phyloP scores from a whole-genome alignment of 169 alveolate species.

The Eimeria sp. region DNA sequence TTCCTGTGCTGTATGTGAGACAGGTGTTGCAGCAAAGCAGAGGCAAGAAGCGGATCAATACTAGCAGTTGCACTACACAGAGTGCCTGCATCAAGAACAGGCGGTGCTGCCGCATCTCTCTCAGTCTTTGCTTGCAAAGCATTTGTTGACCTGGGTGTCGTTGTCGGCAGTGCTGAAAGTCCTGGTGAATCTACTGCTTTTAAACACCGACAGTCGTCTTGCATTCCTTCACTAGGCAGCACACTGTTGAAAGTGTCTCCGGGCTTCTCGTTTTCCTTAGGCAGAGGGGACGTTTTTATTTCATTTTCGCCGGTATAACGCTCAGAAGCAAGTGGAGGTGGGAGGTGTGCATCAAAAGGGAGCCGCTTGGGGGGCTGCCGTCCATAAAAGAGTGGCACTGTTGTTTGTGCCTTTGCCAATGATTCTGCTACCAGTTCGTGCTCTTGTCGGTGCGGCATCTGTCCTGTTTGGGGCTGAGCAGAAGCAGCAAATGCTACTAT shows the following conservation, averaged over 20 bases:
- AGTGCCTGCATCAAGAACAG: neutral
- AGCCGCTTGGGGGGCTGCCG: slow-evolving; percentile 11
- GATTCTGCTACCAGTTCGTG: neutral
- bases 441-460: neutral
- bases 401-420: neutral
- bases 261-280: neutral
- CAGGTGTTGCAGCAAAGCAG: slow-evolving; percentile 34
- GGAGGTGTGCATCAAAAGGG: slow-evolving; percentile 40
- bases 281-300: neutral
- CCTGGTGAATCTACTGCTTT: neutral
- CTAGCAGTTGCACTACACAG: neutral
- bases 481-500: neutral
- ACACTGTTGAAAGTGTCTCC: neutral
- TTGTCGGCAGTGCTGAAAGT: neutral
- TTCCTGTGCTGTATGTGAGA: slow-evolving; percentile 1
- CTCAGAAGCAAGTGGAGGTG: slow-evolving; percentile 36
- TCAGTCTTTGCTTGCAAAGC: neutral
- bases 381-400: neutral
- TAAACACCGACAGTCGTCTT: neutral
- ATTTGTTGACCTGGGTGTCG: neutral
- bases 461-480: neutral
- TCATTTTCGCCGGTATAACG: neutral
- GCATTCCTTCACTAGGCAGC: neutral
- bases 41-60: slow-evolving; percentile 50
- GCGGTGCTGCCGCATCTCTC: neutral